These are phyloP conservation scores for Penicillium herquei DNA, from an alignment of 495 filamentous ascomycete genomes.

Conservation along the genomic window DNA sequence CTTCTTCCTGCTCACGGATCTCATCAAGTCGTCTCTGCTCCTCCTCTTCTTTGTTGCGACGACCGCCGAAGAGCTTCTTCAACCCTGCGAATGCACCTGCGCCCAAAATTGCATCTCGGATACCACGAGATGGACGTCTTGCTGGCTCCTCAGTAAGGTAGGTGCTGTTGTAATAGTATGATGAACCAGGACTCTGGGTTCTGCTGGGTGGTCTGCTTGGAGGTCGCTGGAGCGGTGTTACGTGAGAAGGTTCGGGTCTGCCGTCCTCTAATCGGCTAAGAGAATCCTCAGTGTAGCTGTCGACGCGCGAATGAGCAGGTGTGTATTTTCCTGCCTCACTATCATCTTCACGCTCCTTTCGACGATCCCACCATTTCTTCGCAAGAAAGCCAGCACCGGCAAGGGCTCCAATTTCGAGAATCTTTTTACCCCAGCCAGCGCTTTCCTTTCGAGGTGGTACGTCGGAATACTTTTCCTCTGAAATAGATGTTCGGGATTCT, in stretches of 20 bases:
- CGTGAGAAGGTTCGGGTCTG: constrained; percentile 39
- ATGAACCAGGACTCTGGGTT: constrained; percentile 42
- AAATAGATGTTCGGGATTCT: constrained; percentile 51
- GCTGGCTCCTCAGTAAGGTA: constrained; percentile 37
- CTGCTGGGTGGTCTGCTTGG: constrained; percentile 40
- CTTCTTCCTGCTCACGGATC: constrained; percentile 52
- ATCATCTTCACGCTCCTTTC: constrained; percentile 54
- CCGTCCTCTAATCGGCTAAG: constrained; percentile 45
- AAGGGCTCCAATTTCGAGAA: constrained; percentile 65
- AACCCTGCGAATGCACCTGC: constrained; percentile 64
- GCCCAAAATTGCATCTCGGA: constrained; percentile 63
- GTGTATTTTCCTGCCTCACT: constrained; percentile 51
- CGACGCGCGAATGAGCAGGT: constrained; percentile 40
- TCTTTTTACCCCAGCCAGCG: constrained; percentile 57
- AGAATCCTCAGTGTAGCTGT: constrained; percentile 45
- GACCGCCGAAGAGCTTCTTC: constrained; percentile 61
- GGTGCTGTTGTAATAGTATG: constrained; percentile 45
- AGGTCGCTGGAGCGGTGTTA: constrained; percentile 41
- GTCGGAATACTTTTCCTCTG: constrained; percentile 61
- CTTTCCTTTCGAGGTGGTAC: constrained; percentile 32
- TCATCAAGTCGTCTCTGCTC: constrained; percentile 65
- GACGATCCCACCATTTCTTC: constrained; percentile 62
- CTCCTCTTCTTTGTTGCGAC: constrained; percentile 54
- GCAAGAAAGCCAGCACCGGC: constrained; percentile 64
- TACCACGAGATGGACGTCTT: constrained; percentile 43